Conservation (phyloP, 2,329 filamentous ascomycete genomes). For the Plenodomus lindquistii region DNA sequence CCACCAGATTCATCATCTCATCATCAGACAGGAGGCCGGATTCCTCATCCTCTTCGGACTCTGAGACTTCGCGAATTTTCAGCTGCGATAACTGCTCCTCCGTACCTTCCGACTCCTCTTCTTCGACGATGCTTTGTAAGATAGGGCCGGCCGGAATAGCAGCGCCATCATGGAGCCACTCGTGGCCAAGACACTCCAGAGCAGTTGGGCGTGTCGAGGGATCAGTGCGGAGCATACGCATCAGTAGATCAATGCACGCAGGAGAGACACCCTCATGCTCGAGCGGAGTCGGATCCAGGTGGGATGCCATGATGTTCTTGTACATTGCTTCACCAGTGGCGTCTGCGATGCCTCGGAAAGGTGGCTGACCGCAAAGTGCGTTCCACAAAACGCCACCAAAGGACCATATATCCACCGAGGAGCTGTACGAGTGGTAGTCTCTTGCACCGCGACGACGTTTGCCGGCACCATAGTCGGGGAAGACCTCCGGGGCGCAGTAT, state of each 20-base stretch:
- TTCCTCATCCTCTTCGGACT: constrained; percentile 37
- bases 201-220: constrained; percentile 78
- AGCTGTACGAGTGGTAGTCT: constrained; percentile 71
- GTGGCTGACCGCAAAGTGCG: constrained; percentile 75
- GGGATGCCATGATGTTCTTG: constrained; percentile 80
- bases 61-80: constrained; percentile 54
- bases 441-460: constrained; percentile 62
- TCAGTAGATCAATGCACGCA: constrained; percentile 72
- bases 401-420: constrained; percentile 96
- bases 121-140: constrained; percentile 49
- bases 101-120: constrained; percentile 66
- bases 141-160: constrained; percentile 40
- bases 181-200: constrained; percentile 67
- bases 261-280: constrained; percentile 62
- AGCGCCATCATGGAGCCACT: constrained; percentile 68
- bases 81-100: constrained; percentile 50
- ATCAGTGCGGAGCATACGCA: constrained; percentile 78
- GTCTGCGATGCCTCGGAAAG: constrained; percentile 78
- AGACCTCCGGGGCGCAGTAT: constrained; percentile 96
- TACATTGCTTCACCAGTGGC: constrained; percentile 79
- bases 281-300: constrained; percentile 69
- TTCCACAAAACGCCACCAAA: constrained; percentile 91
- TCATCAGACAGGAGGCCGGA: constrained; percentile 35
- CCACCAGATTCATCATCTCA: constrained; percentile 36
- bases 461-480: constrained; percentile 74